Evolutionary conservation across 1,284 basidiomycete species (phyloP), one percentile per base, ranked within the genome.

Genomic region (Taiwanofungus camphoratus): DNA sequence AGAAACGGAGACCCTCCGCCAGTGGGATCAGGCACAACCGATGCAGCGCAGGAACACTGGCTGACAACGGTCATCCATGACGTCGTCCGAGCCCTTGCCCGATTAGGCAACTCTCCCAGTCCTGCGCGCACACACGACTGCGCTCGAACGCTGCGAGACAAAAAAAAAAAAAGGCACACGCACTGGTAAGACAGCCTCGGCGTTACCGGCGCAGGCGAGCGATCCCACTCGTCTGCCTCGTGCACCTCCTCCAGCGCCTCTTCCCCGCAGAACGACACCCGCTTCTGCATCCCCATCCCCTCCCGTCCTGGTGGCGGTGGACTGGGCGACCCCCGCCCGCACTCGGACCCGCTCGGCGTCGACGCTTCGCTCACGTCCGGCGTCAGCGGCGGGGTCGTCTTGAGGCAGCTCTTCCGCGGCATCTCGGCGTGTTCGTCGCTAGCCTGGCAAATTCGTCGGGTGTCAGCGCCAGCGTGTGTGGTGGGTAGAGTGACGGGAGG

Each of bases 191-290:
- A 64, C 42, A 65, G 55, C 49, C 59, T 63, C 36, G 57, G 53
- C 31, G 64, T 61, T 22, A 64, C 60, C 34, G 64, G 60, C n/a
- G 60, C 55, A 24, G 64, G 63, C 7, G 61, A 60, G 36, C 81
- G 69, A 59, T 85, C 82, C 82, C 82, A 85, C 43, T 83, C 81
- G 56, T 85, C 82, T 2, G 77, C 82, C 33, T 67, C 59, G 54
- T 74, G 71, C 11, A 85, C 65, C 57, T 81, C 71, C 36, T 60
- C 60, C 39, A 56, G 48, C 27, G 31, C 24, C n/a, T 34, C 36
- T 40, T 78, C 74, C 7, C 64, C 63, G 44, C 44, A 45, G 44
- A 45, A 45, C 44, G 44, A 45, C 19, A 45, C 44, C 33, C 33
- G 24, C 39, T 45, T 45, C 39, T 24, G 39, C 35, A 26, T 11